Evolutionary conservation across 176 grass and related monocot species (phyloP).

Genomic region (Luzula sylvatica): DNA sequence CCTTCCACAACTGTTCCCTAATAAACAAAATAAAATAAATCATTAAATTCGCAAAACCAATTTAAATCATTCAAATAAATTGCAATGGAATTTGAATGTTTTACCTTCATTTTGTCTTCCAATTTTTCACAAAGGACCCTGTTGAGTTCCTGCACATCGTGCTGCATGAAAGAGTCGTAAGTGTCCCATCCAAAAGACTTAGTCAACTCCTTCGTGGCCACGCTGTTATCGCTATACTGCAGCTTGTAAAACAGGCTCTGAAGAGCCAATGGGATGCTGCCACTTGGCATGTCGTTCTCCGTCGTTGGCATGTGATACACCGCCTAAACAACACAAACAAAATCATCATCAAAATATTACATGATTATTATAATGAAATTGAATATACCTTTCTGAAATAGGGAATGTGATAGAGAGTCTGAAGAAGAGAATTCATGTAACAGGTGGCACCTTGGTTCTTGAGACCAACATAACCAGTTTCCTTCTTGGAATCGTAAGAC

Average conservation of each 20-base stretch:
- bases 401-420: slow-evolving; percentile 84
- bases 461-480: slow-evolving; percentile 84
- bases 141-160: slow-evolving; percentile 91
- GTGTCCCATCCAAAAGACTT: slow-evolving; percentile 99
- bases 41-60: background rate
- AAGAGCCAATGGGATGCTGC: slow-evolving; percentile 83
- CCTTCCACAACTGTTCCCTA: slow-evolving; percentile 94
- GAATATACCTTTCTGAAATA: slow-evolving; percentile 77
- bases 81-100: background rate
- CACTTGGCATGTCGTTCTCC: slow-evolving; percentile 86
- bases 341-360: background rate
- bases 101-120: slow-evolving; percentile 93
- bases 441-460: slow-evolving; percentile 95
- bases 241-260: slow-evolving; percentile 96
- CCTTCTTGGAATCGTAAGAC: slow-evolving; percentile 89
- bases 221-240: slow-evolving; percentile 78
- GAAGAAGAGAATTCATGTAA: slow-evolving; percentile 97
- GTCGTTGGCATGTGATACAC: slow-evolving; percentile 99
- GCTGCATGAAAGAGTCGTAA: slow-evolving; percentile 99
- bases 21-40: slow-evolving; percentile 31
- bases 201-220: slow-evolving; percentile 89
- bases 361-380: slow-evolving; percentile 12
- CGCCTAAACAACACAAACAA: slow-evolving; percentile 32
- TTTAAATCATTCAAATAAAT: background rate
- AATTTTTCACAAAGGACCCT: slow-evolving; percentile 94